Evolutionary conservation across 2,329 filamentous ascomycete species (phyloP), one percentile per base, ranked within the genome.

Genomic region (Aspergillus ruber): DNA sequence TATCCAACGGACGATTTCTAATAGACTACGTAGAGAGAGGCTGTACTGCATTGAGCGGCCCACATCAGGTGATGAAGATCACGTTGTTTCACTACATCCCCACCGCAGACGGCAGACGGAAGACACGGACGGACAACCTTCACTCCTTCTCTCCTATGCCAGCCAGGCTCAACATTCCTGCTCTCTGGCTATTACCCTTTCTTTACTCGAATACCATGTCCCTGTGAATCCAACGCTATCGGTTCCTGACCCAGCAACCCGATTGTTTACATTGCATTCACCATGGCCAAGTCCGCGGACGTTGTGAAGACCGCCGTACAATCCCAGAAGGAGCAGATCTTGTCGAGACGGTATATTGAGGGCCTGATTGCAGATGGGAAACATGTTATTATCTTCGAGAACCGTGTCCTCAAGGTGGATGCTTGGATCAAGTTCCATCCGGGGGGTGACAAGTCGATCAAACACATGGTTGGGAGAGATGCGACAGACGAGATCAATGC

Each of bases 401-500:
- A 82, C 50, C 81, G 83, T 59, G 90, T 96, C 8, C 70, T 97
- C 56, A 95, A 90, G 71, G 83, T 89, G 27, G 91, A 97, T 67
- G 78, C 85, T 35, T 98, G 90, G 88, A 73, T 94, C 45, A 82
- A 82, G 45, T 96, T 87, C 62, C 93, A 97, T 62, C 93, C 93
- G 10, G 93, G 93, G 48, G 93, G 93, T 57, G 84, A 91, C 60
- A 93, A 90, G 70, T 81, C 91, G 46, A 94, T 98, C 55, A 75
- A 82, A 65, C 93, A 98, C 65, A 93, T 96, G 89, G 81, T 97
- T 51, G 90, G 90, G 52, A 82, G 86, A 70, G 90, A 95, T 80
- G 91, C 89, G 44, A 96, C 91, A 9, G 90, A 96, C 67, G 93
- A 97, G 70, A 84, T 97, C 52, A 88, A 85, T 67, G 88, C 85